phyloP scores from a whole-genome alignment of 2,329 filamentous ascomycete genomes.

The Periglandula ipomoeae region DNA sequence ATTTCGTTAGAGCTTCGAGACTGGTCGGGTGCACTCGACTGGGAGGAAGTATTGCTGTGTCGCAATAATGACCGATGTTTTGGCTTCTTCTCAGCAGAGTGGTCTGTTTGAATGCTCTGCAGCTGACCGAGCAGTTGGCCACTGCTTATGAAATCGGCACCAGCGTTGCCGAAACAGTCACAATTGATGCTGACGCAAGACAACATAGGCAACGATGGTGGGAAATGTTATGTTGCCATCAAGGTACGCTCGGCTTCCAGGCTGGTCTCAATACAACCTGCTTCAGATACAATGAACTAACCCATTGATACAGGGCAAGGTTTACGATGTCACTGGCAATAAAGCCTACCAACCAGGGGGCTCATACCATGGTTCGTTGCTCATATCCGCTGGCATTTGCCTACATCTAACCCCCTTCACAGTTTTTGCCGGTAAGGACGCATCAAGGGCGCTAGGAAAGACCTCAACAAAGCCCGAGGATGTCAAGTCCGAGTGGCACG shows the following conservation, averaged over 20 bases:
- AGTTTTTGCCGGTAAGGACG: constrained; percentile 96
- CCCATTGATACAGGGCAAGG: constrained; percentile 55
- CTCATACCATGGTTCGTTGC: constrained; percentile 67
- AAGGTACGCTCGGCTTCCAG: constrained; percentile 40
- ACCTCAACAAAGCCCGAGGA: constrained; percentile 83
- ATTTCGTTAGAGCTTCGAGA: no score
- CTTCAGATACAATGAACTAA: neutral
- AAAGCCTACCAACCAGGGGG: constrained; percentile 75
- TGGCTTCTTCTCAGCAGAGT: no score
- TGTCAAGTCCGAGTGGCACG: constrained; percentile 71
- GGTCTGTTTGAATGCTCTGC: neutral
- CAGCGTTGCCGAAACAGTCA: neutral
- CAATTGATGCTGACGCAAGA: neutral
- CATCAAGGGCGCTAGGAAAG: constrained; percentile 80
- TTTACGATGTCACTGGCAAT: constrained; percentile 92
- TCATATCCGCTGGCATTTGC: neutral
- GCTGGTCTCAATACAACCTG: neutral
- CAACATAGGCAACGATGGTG: constrained; percentile 52
- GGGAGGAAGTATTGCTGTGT: no score
- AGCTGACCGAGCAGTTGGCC: neutral
- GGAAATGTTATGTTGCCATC: constrained; percentile 59
- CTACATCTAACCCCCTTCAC: neutral
- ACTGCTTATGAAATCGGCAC: neutral
- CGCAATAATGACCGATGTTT: no score
- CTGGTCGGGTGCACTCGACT: no score